These are phyloP conservation scores for Strigomonas culicis DNA, from an alignment of 208 protist genomes.

Conservation along the genomic window DNA sequence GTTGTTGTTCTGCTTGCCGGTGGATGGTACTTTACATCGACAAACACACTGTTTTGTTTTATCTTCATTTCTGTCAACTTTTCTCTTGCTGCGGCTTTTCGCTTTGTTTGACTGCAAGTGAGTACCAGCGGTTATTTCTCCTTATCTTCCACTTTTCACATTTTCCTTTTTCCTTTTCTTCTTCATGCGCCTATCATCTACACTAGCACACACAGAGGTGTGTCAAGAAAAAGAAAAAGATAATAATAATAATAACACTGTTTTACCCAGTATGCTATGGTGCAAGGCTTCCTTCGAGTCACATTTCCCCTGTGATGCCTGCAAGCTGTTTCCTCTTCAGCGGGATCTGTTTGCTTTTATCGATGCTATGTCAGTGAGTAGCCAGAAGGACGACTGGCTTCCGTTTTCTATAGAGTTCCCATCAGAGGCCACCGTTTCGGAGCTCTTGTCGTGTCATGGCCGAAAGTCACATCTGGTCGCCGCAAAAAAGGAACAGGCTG, in stretches of 20 bases:
- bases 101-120: neutral
- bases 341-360: slow-evolving; percentile 81
- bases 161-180: neutral
- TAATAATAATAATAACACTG: neutral
- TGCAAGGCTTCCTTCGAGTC: slow-evolving; percentile 70
- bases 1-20: too few relatives aligned
- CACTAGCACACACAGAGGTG: neutral
- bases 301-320: slow-evolving; percentile 36
- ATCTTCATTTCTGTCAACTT: neutral
- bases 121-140: neutral
- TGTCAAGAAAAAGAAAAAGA: neutral
- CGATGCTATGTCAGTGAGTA: slow-evolving; percentile 18
- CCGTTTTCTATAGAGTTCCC: slow-evolving; percentile 83
- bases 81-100: neutral
- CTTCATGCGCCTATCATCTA: neutral
- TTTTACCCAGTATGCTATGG: slow-evolving; percentile 51
- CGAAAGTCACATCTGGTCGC: neutral
- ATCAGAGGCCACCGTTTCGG: slow-evolving; percentile 45
- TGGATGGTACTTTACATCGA: neutral
- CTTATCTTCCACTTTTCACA: neutral
- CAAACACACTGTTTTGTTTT: neutral
- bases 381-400: slow-evolving; percentile 27
- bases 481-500: neutral
- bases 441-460: slow-evolving; percentile 32
- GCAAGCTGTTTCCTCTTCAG: slow-evolving; percentile 62